Evolutionary conservation across 768 basidiomycete genomes (phyloP).

Genomic region (Macrolepiota dolichaula): DNA sequence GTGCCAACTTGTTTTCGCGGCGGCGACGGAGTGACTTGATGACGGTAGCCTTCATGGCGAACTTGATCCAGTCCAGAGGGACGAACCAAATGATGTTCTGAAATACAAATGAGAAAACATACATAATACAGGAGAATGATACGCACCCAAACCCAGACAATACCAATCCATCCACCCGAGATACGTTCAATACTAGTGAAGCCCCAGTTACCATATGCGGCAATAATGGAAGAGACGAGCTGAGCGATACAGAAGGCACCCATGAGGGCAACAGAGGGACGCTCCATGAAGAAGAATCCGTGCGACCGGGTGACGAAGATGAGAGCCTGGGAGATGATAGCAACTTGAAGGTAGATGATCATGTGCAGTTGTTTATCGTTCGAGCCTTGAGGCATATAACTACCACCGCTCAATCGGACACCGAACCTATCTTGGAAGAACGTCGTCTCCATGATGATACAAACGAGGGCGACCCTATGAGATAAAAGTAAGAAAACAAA

Average conservation of each 20-base stretch:
- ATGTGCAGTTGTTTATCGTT: slow-evolving; percentile 80
- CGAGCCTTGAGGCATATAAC: slow-evolving; percentile 28
- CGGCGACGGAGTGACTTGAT: slow-evolving; percentile 81
- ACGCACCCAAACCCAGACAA: slow-evolving; percentile 93
- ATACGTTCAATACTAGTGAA: slow-evolving; percentile 81
- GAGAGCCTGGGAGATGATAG: slow-evolving; percentile 97
- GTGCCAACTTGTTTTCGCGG: slow-evolving; percentile 41
- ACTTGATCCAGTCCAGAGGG: slow-evolving; percentile 95
- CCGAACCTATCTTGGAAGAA: slow-evolving; percentile 92
- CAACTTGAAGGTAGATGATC: slow-evolving; percentile 93
- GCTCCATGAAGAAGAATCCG: slow-evolving; percentile 95
- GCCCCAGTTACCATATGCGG: slow-evolving; percentile 90
- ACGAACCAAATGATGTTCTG: slow-evolving; percentile 96
- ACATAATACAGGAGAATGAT: background rate
- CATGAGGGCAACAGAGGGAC: slow-evolving; percentile 90
- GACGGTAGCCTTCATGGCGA: slow-evolving; percentile 90
- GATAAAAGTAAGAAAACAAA: slow-evolving; percentile 11
- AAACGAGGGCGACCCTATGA: slow-evolving; percentile 68
- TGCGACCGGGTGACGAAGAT: slow-evolving; percentile 96
- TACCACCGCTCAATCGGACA: slow-evolving; percentile 44
- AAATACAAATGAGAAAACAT: background rate
- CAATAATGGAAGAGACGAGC: slow-evolving; percentile 94
- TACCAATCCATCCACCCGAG: slow-evolving; percentile 95
- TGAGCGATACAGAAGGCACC: slow-evolving; percentile 91
- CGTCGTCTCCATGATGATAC: slow-evolving; percentile 78